Evolutionary conservation across 441 rosid genomes (phyloP), one percentile per base, ranked within the genome.

Genomic region (Cnidoscolus chayamansa): DNA sequence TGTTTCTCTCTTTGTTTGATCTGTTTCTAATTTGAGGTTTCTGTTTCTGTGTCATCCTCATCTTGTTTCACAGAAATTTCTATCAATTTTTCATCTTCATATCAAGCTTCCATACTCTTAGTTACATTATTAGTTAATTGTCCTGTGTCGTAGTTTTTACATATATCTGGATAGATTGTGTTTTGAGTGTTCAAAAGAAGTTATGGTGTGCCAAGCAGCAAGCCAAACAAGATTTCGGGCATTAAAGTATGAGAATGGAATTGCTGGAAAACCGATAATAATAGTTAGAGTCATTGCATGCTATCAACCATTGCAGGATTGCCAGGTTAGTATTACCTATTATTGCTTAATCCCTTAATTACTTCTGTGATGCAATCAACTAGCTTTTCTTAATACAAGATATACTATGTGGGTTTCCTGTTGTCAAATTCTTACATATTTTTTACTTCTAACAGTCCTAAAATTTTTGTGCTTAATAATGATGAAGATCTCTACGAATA

Each of bases 181-280:
- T 74, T 49, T 67, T 68, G 49, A 74, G 76, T 74, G 71, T 74
- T 65, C 56, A 62, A 63, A 81, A 76, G 85, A 76, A 90, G 96
- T 90, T 86, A 92, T 92, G 97, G 96, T 92, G 86, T 86, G 96
- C 80, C 97, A 92, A 86, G 91, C 96, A 65, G 96, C 97, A 60
- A 79, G 93, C 79, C 90, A 84, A 77, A 90, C 93, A 75, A 92
- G 94, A 87, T 92, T 92, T 82, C 89, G 92, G 73, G 94, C 89
- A 19, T 83, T 92, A 65, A 92, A 90, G 78, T 76, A 90, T 83
- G 97, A 90, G 87, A 80, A 84, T 72, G 93, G 97, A 74, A 82
- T 82, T 84, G 91, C 91, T 45, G 93, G 94, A 81, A 89, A 74
- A 79, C 81, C 88, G 67, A 85, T 89, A 1, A 92, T 92, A 71